A percentile compares a stretch with the other conserved stretches of the same genome.
Evolutionary conservation across 2,329 filamentous ascomycete species (phyloP).

Genomic region (Sporothrix sp.): DNA sequence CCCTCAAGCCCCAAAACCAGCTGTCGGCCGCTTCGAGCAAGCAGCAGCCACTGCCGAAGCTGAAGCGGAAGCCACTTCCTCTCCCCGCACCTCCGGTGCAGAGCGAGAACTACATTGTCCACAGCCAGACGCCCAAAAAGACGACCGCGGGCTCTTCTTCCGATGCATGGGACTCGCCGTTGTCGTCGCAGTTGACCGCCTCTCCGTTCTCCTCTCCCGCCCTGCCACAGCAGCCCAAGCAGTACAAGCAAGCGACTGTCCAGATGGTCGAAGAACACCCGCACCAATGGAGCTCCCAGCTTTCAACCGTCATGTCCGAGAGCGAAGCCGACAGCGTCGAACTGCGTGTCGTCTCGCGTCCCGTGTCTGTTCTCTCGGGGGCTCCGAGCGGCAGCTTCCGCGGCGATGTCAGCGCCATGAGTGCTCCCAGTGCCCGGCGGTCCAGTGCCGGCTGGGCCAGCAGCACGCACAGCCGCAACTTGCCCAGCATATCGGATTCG

Average conservation of each 20-base stretch:
- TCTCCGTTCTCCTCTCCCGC: constrained; percentile 12
- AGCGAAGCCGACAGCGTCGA: constrained; percentile 41
- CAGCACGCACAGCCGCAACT: constrained; percentile 40
- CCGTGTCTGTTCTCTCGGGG: constrained; percentile 35
- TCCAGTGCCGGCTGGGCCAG: constrained; percentile 39
- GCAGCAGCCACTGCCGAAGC: constrained; percentile 11
- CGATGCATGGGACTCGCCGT: constrained; percentile 21
- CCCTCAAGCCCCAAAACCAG: neutral
- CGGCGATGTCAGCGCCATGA: constrained; percentile 23
- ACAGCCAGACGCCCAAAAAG: constrained; percentile 5
- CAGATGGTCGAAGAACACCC: constrained; percentile 40
- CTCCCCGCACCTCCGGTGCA: constrained; percentile 8
- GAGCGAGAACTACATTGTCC: constrained; percentile 11
- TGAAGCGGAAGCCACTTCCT: constrained; percentile 15
- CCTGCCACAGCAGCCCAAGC: constrained; percentile 11
- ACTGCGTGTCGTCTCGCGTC: constrained; percentile 36
- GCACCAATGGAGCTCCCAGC: constrained; percentile 54
- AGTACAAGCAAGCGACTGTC: constrained; percentile 19
- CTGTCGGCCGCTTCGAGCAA: neutral
- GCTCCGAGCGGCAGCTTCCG: constrained; percentile 23
- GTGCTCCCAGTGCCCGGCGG: constrained; percentile 24
- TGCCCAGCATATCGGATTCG: constrained; percentile 50
- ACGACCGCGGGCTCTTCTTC: neutral
- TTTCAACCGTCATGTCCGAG: constrained; percentile 55
- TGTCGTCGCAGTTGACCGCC: constrained; percentile 25